phyloP scores from a whole-genome alignment of 2,329 filamentous ascomycete species.

The Ramularia collo-cygni region DNA sequence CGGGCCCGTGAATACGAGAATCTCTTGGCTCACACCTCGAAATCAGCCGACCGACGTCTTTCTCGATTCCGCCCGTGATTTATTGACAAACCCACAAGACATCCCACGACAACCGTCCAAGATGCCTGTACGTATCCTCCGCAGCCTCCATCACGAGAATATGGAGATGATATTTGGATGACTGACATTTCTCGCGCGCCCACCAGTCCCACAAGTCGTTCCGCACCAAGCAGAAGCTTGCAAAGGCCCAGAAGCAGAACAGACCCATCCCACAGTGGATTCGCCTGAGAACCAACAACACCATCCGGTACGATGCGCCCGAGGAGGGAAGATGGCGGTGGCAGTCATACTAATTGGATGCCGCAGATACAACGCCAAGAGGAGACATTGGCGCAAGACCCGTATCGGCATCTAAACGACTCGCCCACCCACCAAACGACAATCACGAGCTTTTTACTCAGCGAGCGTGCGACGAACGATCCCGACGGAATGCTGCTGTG shows the following conservation, averaged over 20 bases:
- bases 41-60: no score
- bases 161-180: background rate
- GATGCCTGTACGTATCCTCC: slow-evolving; percentile 33
- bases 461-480: no score
- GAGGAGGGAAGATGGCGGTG: background rate
- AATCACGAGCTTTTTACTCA: no score
- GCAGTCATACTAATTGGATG: background rate
- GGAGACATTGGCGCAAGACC: slow-evolving; percentile 99
- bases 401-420: slow-evolving; percentile 90
- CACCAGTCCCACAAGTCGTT: slow-evolving; percentile 97
- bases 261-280: slow-evolving; percentile 99
- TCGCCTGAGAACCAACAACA: slow-evolving; percentile 95
- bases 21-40: no score
- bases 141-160: slow-evolving; percentile 1
- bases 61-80: no score
- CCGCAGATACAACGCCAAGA: slow-evolving; percentile 97
- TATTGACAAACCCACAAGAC: no score
- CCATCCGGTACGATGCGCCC: slow-evolving; percentile 76
- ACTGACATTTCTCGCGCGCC: slow-evolving; percentile 11
- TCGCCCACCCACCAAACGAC: slow-evolving; percentile 31
- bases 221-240: slow-evolving; percentile 99
- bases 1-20: no score
- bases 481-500: no score
- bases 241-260: slow-evolving; percentile 99
- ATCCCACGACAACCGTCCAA: slow-evolving; percentile 22